Evolutionary conservation across 495 filamentous ascomycete species (phyloP).

Genomic region (Pseudoneurospora amorphoporcata): DNA sequence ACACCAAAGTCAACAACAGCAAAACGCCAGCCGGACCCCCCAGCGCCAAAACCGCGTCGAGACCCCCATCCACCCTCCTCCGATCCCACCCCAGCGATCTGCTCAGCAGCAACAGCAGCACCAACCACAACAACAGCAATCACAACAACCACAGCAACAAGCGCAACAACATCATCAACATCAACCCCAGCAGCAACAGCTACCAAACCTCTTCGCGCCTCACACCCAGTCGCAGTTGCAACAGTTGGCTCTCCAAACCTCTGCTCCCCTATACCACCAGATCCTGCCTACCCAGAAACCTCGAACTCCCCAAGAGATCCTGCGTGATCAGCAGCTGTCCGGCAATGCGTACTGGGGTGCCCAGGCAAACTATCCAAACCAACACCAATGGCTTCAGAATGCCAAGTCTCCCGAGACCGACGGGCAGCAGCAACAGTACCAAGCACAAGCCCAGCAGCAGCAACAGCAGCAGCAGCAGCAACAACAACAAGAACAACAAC

Average conservation of each 20-base stretch:
- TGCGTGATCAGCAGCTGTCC: not conserved
- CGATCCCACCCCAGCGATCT: slow-evolving; percentile 2
- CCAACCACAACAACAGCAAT: not conserved
- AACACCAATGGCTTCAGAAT: not conserved
- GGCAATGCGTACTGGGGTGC: not conserved
- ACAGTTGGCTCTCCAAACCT: not conserved
- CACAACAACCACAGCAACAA: slow-evolving; percentile 1
- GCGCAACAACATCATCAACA: slow-evolving; percentile 3
- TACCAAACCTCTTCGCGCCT: not conserved
- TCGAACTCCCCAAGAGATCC: slow-evolving; percentile 1
- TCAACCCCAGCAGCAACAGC: slow-evolving; percentile 10
- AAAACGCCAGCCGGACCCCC: not conserved
- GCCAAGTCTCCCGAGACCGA: not conserved
- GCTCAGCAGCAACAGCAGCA: slow-evolving; percentile 7
- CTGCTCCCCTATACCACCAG: not conserved
- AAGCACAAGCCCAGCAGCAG: not conserved
- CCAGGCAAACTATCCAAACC: not conserved
- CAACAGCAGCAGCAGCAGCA: not conserved
- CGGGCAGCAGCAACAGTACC: not conserved
- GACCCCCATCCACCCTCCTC: slow-evolving; percentile 14
- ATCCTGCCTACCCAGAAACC: slow-evolving; percentile 2
- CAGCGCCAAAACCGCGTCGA: slow-evolving; percentile 4
- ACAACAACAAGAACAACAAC: slow-evolving; percentile 3
- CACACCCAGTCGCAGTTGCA: not conserved
- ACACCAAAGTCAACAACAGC: not conserved